Evolutionary conservation across 2,329 filamentous ascomycete species (phyloP), one percentile per base, ranked within the genome.

Genomic region (Aspergillus thermomutatus): DNA sequence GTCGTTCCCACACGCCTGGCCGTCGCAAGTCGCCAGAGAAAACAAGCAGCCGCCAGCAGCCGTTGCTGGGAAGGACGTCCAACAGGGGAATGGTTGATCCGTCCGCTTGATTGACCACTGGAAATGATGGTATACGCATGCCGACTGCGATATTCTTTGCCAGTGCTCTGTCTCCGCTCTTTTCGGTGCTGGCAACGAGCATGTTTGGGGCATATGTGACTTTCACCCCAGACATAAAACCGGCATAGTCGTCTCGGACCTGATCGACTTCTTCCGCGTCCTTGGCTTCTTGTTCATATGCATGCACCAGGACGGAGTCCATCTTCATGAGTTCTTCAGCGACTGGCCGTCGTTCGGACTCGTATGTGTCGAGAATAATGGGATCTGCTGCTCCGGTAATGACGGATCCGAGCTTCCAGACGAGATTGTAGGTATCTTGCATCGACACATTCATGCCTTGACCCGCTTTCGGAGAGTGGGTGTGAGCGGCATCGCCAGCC

Each of bases 401-500:
- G 1, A 82, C 72, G n/a, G 74, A 69, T 1, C 73, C 78, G 9
- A 84, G 70, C 63, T 85, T 84, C 81, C 81, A 84, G 3, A 80
- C 81, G 43, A 83, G 76, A 56, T 84, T 84, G 64, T 82, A 81
- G 19, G 75, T 55, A 59, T 87, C 84, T 61, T 86, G 83, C 51
- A 87, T 70, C 9, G 64, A 67, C 10, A 69, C 66, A 51, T 74
- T 74, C 71, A 74, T 72, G 8, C 77, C 86, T 72, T 87, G 86
- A 0, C 86, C 86, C 0, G 84, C 84, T 70, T 87, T 88, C 10
- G 86, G 86, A 5, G 83, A 86, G 66, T 89, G 87, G 0, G 86
- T 88, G 23, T 56, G 54, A 5, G 43, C 31, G 17, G 53, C 48
- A 23, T 55, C 53, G 25, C 53, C 53, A 3, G 45, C 52, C 2